Conservation (phyloP, 1,139 yeast genomes). For the Eremothecium sinecaudum region DNA sequence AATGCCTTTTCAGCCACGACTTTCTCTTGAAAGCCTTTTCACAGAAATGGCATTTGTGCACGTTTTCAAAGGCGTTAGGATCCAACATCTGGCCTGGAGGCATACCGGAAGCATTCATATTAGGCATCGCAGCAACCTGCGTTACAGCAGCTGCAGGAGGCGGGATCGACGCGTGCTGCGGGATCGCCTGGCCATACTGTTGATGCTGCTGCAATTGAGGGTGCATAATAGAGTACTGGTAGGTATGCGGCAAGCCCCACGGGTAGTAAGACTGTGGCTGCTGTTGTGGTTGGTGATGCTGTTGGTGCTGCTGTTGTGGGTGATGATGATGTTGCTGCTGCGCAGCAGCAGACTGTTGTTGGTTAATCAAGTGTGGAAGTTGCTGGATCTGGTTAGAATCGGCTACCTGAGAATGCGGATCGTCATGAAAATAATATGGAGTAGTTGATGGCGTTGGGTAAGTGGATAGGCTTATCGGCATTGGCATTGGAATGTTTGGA, state of each 20-base stretch:
- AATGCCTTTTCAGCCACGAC: constrained; percentile 85
- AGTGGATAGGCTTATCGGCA: constrained; percentile 5
- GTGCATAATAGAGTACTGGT: constrained; percentile 2
- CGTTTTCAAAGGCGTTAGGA: constrained; percentile 22
- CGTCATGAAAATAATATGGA: constrained; percentile 5
- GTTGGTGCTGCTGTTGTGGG: constrained; percentile 15
- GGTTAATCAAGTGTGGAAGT: constrained; percentile 5
- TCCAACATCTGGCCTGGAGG: constrained; percentile 2
- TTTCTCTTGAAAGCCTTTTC: constrained; percentile 73
- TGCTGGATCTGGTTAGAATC: constrained; percentile 7
- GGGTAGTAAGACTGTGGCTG: constrained; percentile 4
- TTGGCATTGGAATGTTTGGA: constrained; percentile 5
- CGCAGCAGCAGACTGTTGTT: constrained; percentile 2
- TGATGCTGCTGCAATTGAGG: constrained; percentile 4
- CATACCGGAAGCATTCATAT: constrained; percentile 8
- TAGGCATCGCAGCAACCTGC: constrained; percentile 12
- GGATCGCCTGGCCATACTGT: constrained; percentile 4
- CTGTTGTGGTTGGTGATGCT: constrained; percentile 4
- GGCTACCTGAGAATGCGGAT: constrained; percentile 3
- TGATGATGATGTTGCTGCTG: background rate
- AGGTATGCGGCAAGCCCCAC: constrained; percentile 3
- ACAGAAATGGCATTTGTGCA: constrained; percentile 72
- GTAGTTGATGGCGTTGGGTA: constrained; percentile 4
- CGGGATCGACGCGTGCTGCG: constrained; percentile 2
- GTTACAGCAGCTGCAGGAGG: constrained; percentile 8